These are phyloP conservation scores for Paecilomyces niveus DNA, from an alignment of 2,329 filamentous ascomycete genomes.

Conservation along the genomic window DNA sequence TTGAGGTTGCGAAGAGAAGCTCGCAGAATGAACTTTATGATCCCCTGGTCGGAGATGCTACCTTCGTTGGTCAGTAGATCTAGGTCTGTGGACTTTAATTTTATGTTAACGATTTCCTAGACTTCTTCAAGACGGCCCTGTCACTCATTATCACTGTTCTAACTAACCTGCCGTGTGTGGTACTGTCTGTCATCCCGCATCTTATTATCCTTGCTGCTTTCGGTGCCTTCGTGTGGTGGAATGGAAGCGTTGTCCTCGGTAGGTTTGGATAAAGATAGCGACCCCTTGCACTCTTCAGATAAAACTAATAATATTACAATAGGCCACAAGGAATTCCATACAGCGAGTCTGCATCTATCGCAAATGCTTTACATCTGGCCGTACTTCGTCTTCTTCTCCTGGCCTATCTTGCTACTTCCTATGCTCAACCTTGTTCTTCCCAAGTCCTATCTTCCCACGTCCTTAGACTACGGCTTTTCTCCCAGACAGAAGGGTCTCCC, in stretches of 20 bases:
- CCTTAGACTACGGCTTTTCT: slow-evolving; percentile 26
- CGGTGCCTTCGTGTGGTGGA: slow-evolving; percentile 70
- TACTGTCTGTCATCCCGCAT: slow-evolving; percentile 43
- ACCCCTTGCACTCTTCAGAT: not conserved
- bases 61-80: slow-evolving; percentile 38
- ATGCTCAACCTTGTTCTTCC: slow-evolving; percentile 36
- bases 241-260: slow-evolving; percentile 87
- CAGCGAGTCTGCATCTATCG: slow-evolving; percentile 78
- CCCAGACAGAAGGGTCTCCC: slow-evolving; percentile 31
- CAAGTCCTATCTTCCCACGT: slow-evolving; percentile 22
- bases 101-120: slow-evolving; percentile 25
- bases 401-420: slow-evolving; percentile 61
- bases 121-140: slow-evolving; percentile 46
- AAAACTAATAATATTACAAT: slow-evolving; percentile 1
- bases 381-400: slow-evolving; percentile 82
- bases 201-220: slow-evolving; percentile 62
- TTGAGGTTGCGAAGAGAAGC: slow-evolving; percentile 22
- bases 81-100: not conserved
- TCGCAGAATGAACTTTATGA: slow-evolving; percentile 42
- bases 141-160: slow-evolving; percentile 58
- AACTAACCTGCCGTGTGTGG: slow-evolving; percentile 31
- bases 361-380: slow-evolving; percentile 97
- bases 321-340: slow-evolving; percentile 93
- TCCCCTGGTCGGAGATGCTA: slow-evolving; percentile 42
- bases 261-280: slow-evolving; percentile 16